Percentiles rank a stretch among this genome's conserved stretches.
These are phyloP conservation scores for Mediolabrus comicus DNA, from an alignment of 108 stramenopile genomes.

Conservation along the genomic window DNA sequence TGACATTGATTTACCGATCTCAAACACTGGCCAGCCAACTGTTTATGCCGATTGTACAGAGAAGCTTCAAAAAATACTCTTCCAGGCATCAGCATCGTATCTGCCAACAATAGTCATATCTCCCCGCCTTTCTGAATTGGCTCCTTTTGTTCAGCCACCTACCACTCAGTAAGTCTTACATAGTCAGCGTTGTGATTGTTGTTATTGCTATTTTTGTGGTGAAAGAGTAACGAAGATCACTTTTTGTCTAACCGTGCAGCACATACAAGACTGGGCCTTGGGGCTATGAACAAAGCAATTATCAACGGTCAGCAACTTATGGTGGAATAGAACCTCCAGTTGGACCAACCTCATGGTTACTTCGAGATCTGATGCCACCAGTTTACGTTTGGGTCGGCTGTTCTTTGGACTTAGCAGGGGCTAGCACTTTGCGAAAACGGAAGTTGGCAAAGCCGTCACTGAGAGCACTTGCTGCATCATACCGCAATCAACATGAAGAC, in stretches of 20 bases:
- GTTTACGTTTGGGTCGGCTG: constrained; percentile 68
- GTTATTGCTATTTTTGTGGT: too few species aligned
- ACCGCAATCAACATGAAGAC: constrained; percentile 8
- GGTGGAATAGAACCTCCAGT: constrained; percentile 72
- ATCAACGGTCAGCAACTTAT: constrained; percentile 57
- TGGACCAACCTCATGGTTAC: constrained; percentile 69
- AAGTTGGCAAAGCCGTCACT: constrained; percentile 8
- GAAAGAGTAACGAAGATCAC: too few species aligned
- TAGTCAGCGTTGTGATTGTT: too few species aligned
- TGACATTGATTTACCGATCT: constrained; percentile 50
- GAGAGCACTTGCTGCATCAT: constrained; percentile 11
- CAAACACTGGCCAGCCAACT: constrained; percentile 29
- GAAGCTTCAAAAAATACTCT: constrained; percentile 52
- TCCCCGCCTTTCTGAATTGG: constrained; percentile 56
- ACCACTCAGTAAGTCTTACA: too few species aligned
- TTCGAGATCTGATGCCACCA: constrained; percentile 75
- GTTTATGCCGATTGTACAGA: constrained; percentile 32
- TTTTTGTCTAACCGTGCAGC: constrained; percentile 12
- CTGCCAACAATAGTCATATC: constrained; percentile 61
- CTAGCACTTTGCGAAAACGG: constrained; percentile 16
- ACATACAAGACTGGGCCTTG: constrained; percentile 30
- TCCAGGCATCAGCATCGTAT: constrained; percentile 46
- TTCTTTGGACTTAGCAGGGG: constrained; percentile 5
- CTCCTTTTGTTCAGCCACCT: constrained; percentile 32
- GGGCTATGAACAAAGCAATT: constrained; percentile 66